Conservation (phyloP, 305 asterid species). For the Andrographis paniculata region DNA sequence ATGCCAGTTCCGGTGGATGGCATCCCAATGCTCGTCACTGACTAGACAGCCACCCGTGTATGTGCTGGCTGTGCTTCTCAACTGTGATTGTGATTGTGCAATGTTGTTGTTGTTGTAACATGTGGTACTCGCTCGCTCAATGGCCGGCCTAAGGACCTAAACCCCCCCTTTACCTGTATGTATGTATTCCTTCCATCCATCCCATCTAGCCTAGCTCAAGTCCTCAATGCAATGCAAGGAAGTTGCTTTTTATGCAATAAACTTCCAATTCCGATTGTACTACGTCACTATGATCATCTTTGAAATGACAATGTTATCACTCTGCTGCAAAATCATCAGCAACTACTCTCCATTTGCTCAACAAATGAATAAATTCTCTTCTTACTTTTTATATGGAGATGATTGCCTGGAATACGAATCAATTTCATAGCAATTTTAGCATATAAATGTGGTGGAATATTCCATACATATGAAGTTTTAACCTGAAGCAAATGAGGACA, state of each 20-base stretch:
- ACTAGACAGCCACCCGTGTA: constrained; percentile 22
- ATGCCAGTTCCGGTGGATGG: constrained; percentile 34
- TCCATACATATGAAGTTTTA: not conserved
- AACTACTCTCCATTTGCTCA: not conserved
- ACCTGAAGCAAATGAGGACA: too few species aligned
- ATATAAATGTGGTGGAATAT: constrained; percentile 9
- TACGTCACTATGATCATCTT: too few species aligned
- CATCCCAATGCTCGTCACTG: constrained; percentile 46
- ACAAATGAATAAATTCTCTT: not conserved
- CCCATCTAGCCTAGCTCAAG: too few species aligned
- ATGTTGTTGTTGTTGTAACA: not conserved
- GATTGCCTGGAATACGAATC: too few species aligned
- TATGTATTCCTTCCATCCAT: too few species aligned
- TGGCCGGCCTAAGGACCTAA: too few species aligned
- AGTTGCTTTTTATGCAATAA: constrained; percentile 14
- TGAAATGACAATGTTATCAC: too few species aligned
- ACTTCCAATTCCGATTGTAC: too few species aligned
- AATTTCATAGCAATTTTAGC: not conserved
- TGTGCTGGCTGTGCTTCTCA: not conserved
- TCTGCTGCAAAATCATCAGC: too few species aligned
- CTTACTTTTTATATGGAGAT: too few species aligned
- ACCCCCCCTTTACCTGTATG: too few species aligned
- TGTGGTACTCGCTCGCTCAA: constrained; percentile 8
- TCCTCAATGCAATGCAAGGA: not conserved
- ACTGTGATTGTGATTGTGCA: not conserved